phyloP scores from a whole-genome alignment of 2,329 filamentous ascomycete species.

The Aspergillus thermomutatus region DNA sequence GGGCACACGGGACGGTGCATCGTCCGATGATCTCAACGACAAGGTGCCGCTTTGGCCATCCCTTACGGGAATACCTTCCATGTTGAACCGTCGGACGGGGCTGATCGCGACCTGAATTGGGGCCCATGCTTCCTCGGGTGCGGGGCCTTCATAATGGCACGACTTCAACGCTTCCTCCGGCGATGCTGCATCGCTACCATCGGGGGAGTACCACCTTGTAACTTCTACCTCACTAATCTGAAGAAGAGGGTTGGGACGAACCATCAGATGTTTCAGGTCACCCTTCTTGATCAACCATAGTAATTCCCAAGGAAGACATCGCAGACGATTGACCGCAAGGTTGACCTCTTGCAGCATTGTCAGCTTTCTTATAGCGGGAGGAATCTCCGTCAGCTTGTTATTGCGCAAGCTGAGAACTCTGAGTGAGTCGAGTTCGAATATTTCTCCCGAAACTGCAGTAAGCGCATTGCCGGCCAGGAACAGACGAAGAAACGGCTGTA shows the following conservation, averaged over 20 bases:
- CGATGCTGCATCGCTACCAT: conserved; percentile 6
- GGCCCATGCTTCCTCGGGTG: conserved; percentile 30
- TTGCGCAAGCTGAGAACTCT: conserved; percentile 45
- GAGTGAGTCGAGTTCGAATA: conserved; percentile 42
- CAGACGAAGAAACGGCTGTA: conserved; percentile 42
- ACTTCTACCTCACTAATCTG: conserved; percentile 29
- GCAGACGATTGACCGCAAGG: conserved; percentile 42
- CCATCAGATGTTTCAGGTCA: conserved; percentile 36
- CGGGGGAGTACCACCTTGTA: conserved; percentile 29
- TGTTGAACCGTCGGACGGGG: conserved; percentile 29
- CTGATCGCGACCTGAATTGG: conserved; percentile 38
- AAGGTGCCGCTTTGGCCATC: conserved; percentile 5
- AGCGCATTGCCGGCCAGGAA: conserved; percentile 45
- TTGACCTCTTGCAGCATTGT: conserved; percentile 44
- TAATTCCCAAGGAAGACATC: conserved; percentile 45
- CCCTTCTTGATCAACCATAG: conserved; percentile 38
- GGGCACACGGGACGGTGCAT: conserved; percentile 24
- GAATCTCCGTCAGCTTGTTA: conserved; percentile 43
- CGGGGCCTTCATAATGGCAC: conserved; percentile 22
- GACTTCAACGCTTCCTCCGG: conserved; percentile 11
- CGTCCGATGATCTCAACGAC: conserved; percentile 1
- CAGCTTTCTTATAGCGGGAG: conserved; percentile 39
- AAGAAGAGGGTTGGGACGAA: conserved; percentile 40
- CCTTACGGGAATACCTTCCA: conserved; percentile 29
- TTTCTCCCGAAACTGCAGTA: conserved; percentile 32